Conservation (phyloP, 2,329 filamentous ascomycete genomes). For the Ampelomyces quisqualis region DNA sequence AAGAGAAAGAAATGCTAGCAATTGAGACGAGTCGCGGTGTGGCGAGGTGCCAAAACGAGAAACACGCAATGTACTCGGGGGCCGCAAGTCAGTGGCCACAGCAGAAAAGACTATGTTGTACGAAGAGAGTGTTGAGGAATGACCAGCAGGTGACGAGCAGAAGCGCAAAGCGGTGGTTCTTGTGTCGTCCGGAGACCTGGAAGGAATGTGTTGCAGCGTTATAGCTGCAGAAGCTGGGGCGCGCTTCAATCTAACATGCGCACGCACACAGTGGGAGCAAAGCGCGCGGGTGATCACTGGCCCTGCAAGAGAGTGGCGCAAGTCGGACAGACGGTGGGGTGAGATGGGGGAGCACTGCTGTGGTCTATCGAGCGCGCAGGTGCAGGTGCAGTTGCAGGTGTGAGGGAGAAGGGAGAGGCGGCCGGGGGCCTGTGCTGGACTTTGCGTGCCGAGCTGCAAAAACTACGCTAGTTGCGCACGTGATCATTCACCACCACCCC, state of each 20-base stretch:
- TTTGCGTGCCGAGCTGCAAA: slow-evolving; percentile 14
- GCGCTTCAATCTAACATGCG: slow-evolving; percentile 29
- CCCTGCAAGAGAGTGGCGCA: slow-evolving; percentile 20
- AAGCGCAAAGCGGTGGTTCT: slow-evolving; percentile 16
- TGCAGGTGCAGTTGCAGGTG: slow-evolving; percentile 19
- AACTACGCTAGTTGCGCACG: slow-evolving; percentile 15
- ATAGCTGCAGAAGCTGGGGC: slow-evolving; percentile 20
- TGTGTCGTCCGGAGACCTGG: slow-evolving; percentile 18
- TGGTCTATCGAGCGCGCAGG: slow-evolving; percentile 27
- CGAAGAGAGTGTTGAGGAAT: slow-evolving; percentile 19
- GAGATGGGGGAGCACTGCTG: slow-evolving; percentile 14
- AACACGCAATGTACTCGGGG: slow-evolving; percentile 31
- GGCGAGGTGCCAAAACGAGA: slow-evolving; percentile 24
- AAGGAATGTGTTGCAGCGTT: slow-evolving; percentile 19
- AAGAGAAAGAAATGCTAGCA: slow-evolving; percentile 18
- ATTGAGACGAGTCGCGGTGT: slow-evolving; percentile 13
- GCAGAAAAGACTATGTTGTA: slow-evolving; percentile 31
- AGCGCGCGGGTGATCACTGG: slow-evolving; percentile 23
- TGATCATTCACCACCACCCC: too few relatives aligned
- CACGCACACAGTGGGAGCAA: slow-evolving; percentile 19
- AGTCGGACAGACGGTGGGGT: slow-evolving; percentile 22
- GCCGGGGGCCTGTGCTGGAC: slow-evolving; percentile 4
- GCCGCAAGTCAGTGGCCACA: slow-evolving; percentile 25
- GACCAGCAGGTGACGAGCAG: slow-evolving; percentile 23
- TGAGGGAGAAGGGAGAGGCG: slow-evolving; percentile 3